Base-by-base conservation (phyloP, 352 stramenopile species). In the Phytophthora litchii region DNA sequence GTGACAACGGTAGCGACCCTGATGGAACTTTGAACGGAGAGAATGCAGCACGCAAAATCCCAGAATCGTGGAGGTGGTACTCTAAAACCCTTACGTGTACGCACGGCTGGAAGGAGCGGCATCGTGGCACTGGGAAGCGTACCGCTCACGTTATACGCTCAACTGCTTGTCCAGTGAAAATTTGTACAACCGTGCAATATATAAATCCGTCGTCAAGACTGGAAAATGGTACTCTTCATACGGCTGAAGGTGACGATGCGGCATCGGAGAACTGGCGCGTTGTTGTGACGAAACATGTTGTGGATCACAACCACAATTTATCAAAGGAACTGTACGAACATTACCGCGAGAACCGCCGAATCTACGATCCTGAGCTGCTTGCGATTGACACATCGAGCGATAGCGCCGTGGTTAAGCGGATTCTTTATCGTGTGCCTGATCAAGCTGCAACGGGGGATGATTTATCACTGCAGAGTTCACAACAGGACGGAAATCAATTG, bases 221-320 rank as follows among this genome's bases (percentile, higher is more conserved):
- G 20, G 41, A 27, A 32, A 37, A 19, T 19, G 14, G 7, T 25
- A 11, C 25, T 12, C 23, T 29, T 54, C n/a, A 17, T 8, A 31
- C 54, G 3, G 9, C 27, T 40, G 46, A 53, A 27, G 31, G 19
- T 7, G 20, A 17, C 21, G 31, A 47, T 25, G n/a, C 16, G 14
- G 10, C 29, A 12, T 46, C 25, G 14, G 23, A 54, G 1, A 67
- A 25, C 19, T 92, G 83, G 83, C 79, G 78, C 2, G 80, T 92
- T 19, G 79, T 92, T 2, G 74, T 92, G 11, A 92, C 80, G 14
- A 88, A 88, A 38, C 83, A 92, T 60, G 56, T 91, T 4, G 66
- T 86, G 13, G 80, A 89, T 38, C 83, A 92, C 57, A 92, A 92
- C 49, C 83, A 92, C 60, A 92, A 89, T 41, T 58, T 92, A n/a